Evolutionary conservation across 2,329 filamentous ascomycete species (phyloP).

Genomic region (Dactylellina cionopaga): DNA sequence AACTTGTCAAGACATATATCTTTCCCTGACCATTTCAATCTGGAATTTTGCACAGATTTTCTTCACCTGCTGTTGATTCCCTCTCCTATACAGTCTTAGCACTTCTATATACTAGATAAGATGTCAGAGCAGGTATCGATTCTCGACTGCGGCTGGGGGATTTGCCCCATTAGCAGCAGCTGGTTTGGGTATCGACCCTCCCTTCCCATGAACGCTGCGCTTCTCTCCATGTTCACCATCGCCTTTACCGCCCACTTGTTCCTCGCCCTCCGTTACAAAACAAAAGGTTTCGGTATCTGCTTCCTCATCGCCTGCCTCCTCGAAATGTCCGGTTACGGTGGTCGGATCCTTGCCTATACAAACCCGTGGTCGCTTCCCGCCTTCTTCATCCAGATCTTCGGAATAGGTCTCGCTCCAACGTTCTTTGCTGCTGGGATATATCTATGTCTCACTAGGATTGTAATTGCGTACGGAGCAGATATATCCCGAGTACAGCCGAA

Average conservation of each 20-base stretch:
- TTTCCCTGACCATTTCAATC: too few species aligned
- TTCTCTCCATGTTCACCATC: constrained; percentile 66
- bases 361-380: constrained; percentile 64
- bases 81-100: too few species aligned
- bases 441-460: constrained; percentile 65
- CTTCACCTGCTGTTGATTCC: too few species aligned
- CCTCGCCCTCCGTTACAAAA: constrained; percentile 31
- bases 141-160: constrained; percentile 59
- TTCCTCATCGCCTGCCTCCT: constrained; percentile 56
- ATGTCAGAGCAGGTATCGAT: constrained; percentile 17
- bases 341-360: constrained; percentile 67
- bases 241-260: constrained; percentile 56
- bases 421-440: constrained; percentile 74
- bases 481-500: constrained; percentile 63
- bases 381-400: constrained; percentile 70
- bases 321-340: constrained; percentile 68
- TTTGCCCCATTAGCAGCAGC: constrained; percentile 59
- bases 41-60: too few species aligned
- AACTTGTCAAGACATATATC: too few species aligned
- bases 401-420: constrained; percentile 72
- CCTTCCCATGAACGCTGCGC: constrained; percentile 67
- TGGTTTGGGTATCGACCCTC: constrained; percentile 68
- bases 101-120: too few species aligned
- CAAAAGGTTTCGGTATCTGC: constrained; percentile 55
- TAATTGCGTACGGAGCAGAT: constrained; percentile 66